These are phyloP conservation scores for Xylaria sp. DNA, from an alignment of 2,329 filamentous ascomycete species.

Conservation along the genomic window DNA sequence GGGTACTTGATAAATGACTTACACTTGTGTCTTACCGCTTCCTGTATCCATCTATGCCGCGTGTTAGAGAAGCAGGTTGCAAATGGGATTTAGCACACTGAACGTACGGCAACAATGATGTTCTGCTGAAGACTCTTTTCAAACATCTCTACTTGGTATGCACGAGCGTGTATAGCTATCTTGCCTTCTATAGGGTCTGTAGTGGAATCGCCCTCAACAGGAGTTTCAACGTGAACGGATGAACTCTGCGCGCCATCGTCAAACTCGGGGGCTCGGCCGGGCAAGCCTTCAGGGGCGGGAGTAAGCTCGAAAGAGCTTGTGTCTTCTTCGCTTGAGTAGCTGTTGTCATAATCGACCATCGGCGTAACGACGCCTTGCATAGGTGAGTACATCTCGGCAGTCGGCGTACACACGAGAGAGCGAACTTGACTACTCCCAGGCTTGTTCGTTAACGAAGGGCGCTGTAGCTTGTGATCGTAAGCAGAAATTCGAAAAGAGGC, in stretches of 20 bases:
- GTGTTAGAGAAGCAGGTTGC: background rate
- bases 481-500: background rate
- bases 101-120: constrained; percentile 70
- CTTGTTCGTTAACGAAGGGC: background rate
- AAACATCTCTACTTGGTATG: constrained; percentile 80
- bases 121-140: constrained; percentile 71
- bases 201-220: background rate
- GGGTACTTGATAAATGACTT: constrained; percentile 40
- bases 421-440: background rate
- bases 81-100: background rate
- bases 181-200: constrained; percentile 29
- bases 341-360: background rate
- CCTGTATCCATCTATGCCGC: constrained; percentile 73
- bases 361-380: background rate
- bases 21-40: constrained; percentile 80
- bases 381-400: constrained; percentile 5
- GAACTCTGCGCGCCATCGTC: background rate
- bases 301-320: constrained; percentile 10
- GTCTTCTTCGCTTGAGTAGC: constrained; percentile 12
- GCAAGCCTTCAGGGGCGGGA: background rate
- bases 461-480: background rate
- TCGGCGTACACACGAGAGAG: background rate
- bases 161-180: constrained; percentile 53
- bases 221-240: background rate
- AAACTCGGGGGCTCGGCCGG: background rate